phyloP scores from a whole-genome alignment of 768 basidiomycete genomes.

The Rhizopogon vinicolor region DNA sequence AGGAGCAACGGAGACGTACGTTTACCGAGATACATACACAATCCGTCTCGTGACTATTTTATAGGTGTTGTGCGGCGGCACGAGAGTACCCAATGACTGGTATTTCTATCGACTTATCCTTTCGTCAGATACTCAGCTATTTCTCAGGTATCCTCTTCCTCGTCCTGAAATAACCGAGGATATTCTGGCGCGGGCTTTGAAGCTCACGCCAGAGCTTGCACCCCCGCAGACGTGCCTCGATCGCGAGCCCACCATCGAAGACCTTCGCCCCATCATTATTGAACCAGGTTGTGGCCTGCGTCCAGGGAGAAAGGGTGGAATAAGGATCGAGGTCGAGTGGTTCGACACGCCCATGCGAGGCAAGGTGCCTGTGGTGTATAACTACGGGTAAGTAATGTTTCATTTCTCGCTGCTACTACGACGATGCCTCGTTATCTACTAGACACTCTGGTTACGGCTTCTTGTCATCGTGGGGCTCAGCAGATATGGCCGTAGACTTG shows the following conservation, averaged over 20 bases:
- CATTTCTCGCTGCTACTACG: background rate
- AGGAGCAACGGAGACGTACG: conserved; percentile 35
- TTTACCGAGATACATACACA: conserved; percentile 1
- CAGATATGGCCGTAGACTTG: conserved; percentile 42
- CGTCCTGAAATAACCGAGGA: conserved; percentile 57
- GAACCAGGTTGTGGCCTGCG: conserved; percentile 61
- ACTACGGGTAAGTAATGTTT: conserved; percentile 51
- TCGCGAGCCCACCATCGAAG: conserved; percentile 44
- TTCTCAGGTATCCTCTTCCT: conserved; percentile 54
- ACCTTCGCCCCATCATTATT: conserved; percentile 42
- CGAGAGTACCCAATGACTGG: conserved; percentile 59
- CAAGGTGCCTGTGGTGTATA: conserved; percentile 49
- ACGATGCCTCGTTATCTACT: conserved; percentile 12
- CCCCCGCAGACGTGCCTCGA: conserved; percentile 46
- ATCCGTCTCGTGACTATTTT: background rate
- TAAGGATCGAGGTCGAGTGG: conserved; percentile 51
- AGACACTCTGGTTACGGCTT: conserved; percentile 65
- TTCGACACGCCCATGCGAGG: conserved; percentile 22
- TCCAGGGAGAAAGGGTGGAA: conserved; percentile 63
- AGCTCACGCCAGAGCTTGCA: conserved; percentile 52
- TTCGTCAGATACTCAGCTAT: background rate
- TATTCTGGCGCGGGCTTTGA: conserved; percentile 50
- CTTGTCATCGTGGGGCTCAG: conserved; percentile 63
- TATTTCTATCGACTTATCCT: conserved; percentile 8
- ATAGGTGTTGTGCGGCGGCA: conserved; percentile 59